Evolutionary conservation across 2,329 filamentous ascomycete genomes (phyloP).

Genomic region (Diaporthe caulivora): DNA sequence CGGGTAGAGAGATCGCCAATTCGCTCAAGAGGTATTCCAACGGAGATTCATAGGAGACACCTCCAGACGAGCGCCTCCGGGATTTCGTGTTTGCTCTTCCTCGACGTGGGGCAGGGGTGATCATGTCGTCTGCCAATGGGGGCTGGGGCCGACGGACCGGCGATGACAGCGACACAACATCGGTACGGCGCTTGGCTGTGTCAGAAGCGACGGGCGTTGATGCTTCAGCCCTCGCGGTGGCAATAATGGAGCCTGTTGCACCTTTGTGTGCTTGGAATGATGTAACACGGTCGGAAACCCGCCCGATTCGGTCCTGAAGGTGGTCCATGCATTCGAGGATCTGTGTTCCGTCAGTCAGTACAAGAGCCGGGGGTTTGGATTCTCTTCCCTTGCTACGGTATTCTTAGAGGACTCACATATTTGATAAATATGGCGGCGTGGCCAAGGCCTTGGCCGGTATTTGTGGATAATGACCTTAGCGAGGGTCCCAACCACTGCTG

Average conservation of each 20-base stretch:
- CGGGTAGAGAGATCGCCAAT: slow-evolving; percentile 59
- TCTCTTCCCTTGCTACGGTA: not conserved
- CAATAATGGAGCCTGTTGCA: slow-evolving; percentile 54
- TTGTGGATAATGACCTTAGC: slow-evolving; percentile 57
- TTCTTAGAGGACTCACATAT: slow-evolving; percentile 58
- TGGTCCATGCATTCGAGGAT: slow-evolving; percentile 65
- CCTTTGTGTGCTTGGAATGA: slow-evolving; percentile 60
- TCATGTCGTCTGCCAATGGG: slow-evolving; percentile 2
- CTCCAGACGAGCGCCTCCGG: slow-evolving; percentile 53
- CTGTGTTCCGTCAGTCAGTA: slow-evolving; percentile 50
- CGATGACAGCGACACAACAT: slow-evolving; percentile 45
- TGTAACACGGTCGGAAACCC: slow-evolving; percentile 57
- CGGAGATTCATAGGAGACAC: slow-evolving; percentile 52
- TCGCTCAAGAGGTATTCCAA: slow-evolving; percentile 62
- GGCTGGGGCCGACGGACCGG: slow-evolving; percentile 48
- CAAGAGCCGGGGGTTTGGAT: too few relatives aligned
- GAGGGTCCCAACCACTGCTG: slow-evolving; percentile 76
- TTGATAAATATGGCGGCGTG: slow-evolving; percentile 60
- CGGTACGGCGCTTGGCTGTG: slow-evolving; percentile 44
- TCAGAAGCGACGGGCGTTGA: slow-evolving; percentile 42
- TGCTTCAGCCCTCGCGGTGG: slow-evolving; percentile 60
- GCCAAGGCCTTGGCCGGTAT: slow-evolving; percentile 57
- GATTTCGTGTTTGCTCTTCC: slow-evolving; percentile 32
- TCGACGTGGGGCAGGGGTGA: slow-evolving; percentile 32
- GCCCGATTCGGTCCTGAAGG: slow-evolving; percentile 60